phyloP scores from a whole-genome alignment of 495 filamentous ascomycete species.

The Bombardia bombarda region DNA sequence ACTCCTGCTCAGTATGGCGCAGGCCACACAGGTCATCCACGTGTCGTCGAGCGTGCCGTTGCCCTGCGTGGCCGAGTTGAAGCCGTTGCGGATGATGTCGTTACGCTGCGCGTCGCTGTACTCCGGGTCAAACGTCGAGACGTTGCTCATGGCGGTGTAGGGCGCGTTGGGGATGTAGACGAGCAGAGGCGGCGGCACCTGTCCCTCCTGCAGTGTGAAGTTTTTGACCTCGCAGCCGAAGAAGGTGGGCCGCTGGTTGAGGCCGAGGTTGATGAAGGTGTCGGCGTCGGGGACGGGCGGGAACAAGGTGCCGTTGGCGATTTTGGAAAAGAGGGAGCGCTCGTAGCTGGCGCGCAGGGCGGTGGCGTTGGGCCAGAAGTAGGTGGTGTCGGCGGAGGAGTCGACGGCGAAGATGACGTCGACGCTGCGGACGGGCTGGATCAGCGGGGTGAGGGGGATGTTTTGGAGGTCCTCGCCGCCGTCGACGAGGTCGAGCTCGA shows the following conservation, averaged over 20 bases:
- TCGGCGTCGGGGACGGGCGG: constrained; percentile 72
- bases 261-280: constrained; percentile 78
- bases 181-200: constrained; percentile 53
- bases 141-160: constrained; percentile 64
- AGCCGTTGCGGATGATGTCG: constrained; percentile 75
- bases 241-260: constrained; percentile 83
- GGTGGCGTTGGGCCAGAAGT: constrained; percentile 78
- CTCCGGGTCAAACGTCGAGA: constrained; percentile 58
- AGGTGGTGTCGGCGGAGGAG: constrained; percentile 68
- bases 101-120: constrained; percentile 62
- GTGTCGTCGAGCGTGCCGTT: constrained; percentile 64
- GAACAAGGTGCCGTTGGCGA: constrained; percentile 78
- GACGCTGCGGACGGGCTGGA: constrained; percentile 68
- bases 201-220: constrained; percentile 36
- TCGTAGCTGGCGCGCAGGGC: constrained; percentile 76
- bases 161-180: constrained; percentile 90
- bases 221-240: constrained; percentile 82
- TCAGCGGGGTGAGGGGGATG: constrained; percentile 76
- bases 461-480: constrained; percentile 85
- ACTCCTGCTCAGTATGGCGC: constrained; percentile 74
- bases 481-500: constrained; percentile 69
- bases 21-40: constrained; percentile 79
- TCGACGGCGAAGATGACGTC: constrained; percentile 94
- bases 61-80: constrained; percentile 69
- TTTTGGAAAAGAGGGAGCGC: constrained; percentile 50